These are phyloP conservation scores for Cladophialophora bantiana DNA, from an alignment of 2,329 filamentous ascomycete species.

Conservation along the genomic window DNA sequence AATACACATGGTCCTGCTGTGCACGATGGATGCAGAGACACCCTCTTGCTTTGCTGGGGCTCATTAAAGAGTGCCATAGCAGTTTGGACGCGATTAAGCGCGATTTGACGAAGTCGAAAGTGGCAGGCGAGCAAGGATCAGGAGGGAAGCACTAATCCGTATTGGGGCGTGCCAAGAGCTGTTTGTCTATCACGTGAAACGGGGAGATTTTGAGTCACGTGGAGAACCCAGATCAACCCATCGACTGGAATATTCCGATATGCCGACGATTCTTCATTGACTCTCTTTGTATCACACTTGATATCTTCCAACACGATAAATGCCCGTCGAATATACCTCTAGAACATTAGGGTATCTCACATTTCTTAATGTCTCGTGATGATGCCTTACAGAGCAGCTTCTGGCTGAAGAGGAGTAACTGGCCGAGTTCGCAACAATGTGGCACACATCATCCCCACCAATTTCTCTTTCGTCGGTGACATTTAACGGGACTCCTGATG, in stretches of 20 bases:
- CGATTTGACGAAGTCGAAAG: background rate
- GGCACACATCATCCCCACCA: slow-evolving; percentile 12
- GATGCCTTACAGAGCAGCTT: background rate
- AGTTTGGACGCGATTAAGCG: no score
- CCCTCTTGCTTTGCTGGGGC: background rate
- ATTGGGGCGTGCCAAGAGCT: background rate
- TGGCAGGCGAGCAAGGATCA: background rate
- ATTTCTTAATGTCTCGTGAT: background rate
- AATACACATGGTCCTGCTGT: background rate
- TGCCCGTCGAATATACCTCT: background rate
- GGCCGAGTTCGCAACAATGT: slow-evolving; percentile 11
- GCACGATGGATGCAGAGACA: background rate
- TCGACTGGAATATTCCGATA: background rate
- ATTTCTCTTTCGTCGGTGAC: background rate
- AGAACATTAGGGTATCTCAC: no score
- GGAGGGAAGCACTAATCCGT: background rate
- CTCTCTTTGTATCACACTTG: background rate
- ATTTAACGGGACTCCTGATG: background rate
- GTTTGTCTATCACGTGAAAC: background rate
- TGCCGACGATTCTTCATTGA: background rate
- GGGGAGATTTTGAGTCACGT: no score
- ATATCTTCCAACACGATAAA: background rate
- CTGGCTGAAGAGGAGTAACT: background rate
- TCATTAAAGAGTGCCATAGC: no score
- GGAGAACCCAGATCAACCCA: background rate